These are phyloP conservation scores for Trypanosoma brucei DNA, from an alignment of 208 protist species.

Conservation along the genomic window DNA sequence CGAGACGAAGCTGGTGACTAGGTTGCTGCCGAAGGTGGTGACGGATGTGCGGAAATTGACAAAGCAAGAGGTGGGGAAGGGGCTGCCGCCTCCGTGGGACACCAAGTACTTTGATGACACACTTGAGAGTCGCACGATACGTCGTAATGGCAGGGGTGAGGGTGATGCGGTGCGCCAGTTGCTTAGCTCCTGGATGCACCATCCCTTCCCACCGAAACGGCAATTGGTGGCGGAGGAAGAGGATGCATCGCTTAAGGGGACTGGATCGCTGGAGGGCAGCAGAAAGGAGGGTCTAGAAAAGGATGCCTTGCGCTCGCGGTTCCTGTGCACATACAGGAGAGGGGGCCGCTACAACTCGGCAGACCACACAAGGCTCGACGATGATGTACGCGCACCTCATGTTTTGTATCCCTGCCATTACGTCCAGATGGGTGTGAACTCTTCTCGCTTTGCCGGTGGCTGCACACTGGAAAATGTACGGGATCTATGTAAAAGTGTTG, in stretches of 20 bases:
- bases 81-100: conserved; percentile 54
- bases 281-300: neutral
- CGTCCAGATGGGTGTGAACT: conserved; percentile 69
- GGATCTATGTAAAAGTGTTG: conserved; percentile 55
- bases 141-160: conserved; percentile 32
- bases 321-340: conserved; percentile 18
- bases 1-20: conserved; percentile 21
- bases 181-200: conserved; percentile 50
- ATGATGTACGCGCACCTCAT: conserved; percentile 64
- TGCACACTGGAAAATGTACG: conserved; percentile 60
- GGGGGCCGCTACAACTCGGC: conserved; percentile 2
- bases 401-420: conserved; percentile 83
- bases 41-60: conserved; percentile 50
- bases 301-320: conserved; percentile 4
- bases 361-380: conserved; percentile 32
- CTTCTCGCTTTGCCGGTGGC: conserved; percentile 78
- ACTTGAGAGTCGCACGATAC: conserved; percentile 22
- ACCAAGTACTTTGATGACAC: conserved; percentile 30
- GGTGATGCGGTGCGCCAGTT: conserved; percentile 42
- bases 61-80: conserved; percentile 46
- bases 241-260: conserved; percentile 1
- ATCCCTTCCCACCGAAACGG: conserved; percentile 10
- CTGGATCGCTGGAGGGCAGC: neutral
- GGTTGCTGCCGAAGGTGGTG: conserved; percentile 56
- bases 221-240: neutral